Percentiles rank a stretch among this genome's conserved stretches.
phyloP scores from a whole-genome alignment of 1,284 basidiomycete genomes.

The Papiliotrema terrestris region DNA sequence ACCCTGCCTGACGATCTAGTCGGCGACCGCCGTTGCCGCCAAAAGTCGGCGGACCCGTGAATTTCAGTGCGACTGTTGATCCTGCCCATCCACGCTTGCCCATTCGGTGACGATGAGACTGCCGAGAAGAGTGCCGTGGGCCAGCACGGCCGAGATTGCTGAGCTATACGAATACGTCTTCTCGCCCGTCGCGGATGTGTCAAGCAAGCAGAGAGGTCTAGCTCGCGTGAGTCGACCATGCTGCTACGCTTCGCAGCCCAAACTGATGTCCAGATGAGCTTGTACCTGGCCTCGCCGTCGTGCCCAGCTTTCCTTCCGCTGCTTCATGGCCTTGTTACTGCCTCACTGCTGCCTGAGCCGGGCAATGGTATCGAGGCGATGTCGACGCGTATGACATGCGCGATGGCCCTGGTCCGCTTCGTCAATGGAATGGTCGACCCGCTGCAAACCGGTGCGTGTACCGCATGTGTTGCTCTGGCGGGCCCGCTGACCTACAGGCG shows the following conservation, averaged over 20 bases:
- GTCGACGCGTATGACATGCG: slow-evolving; percentile 57
- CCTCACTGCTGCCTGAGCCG: slow-evolving; percentile 55
- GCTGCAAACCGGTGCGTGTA: slow-evolving; percentile 68
- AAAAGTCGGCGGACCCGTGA: no score
- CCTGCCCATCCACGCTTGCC: no score
- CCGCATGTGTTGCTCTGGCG: neutral
- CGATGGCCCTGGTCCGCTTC: slow-evolving; percentile 69
- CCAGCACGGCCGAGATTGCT: slow-evolving; percentile 67
- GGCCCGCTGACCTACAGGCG: slow-evolving; percentile 20
- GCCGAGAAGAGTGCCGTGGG: slow-evolving; percentile 81
- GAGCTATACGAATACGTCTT: slow-evolving; percentile 79
- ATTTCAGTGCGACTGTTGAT: no score
- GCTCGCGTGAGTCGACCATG: slow-evolving; percentile 59
- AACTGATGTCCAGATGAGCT: slow-evolving; percentile 53
- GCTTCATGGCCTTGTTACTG: slow-evolving; percentile 61
- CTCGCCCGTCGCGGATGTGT: slow-evolving; percentile 60
- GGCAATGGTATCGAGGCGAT: slow-evolving; percentile 60
- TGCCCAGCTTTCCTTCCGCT: slow-evolving; percentile 60
- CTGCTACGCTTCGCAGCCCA: neutral
- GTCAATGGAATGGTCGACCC: slow-evolving; percentile 96
- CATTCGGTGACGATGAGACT: no score
- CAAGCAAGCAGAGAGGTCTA: slow-evolving; percentile 61
- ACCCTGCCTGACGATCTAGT: no score
- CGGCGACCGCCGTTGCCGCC: no score
- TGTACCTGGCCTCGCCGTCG: slow-evolving; percentile 68